Conservation (phyloP, 495 filamentous ascomycete species). For the Recurvomyces mirabilis region DNA sequence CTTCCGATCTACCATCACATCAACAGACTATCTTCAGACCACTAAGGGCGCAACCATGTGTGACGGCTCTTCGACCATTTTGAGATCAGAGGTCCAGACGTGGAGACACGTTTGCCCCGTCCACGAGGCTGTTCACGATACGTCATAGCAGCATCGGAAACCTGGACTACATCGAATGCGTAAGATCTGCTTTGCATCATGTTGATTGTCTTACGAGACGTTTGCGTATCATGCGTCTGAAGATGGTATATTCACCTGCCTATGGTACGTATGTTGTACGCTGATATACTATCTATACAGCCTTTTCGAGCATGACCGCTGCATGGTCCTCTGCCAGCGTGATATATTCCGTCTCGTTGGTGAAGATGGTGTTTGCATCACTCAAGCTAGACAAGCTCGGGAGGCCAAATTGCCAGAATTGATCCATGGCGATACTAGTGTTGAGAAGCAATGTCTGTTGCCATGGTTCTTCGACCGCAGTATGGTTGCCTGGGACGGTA, state of each 20-base stretch:
- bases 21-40: conserved; percentile 21
- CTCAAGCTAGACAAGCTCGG: conserved; percentile 10
- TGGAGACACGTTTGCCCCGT: too few relatives aligned
- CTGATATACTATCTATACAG: too few relatives aligned
- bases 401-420: conserved; percentile 29
- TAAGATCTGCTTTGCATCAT: too few relatives aligned
- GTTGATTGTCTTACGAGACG: too few relatives aligned
- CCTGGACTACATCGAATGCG: too few relatives aligned
- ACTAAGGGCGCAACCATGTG: conserved; percentile 32
- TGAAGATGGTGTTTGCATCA: conserved; percentile 23
- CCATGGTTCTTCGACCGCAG: conserved; percentile 15
- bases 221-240: too few relatives aligned
- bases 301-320: conserved; percentile 23
- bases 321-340: conserved; percentile 20
- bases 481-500: conserved; percentile 15
- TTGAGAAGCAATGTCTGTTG: conserved; percentile 20
- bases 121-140: too few relatives aligned
- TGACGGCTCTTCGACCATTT: conserved; percentile 33
- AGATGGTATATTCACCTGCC: too few relatives aligned
- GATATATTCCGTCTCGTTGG: conserved; percentile 19
- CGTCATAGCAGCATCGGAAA: too few relatives aligned
- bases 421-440: conserved; percentile 23
- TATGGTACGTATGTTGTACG: too few relatives aligned
- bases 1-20: conserved; percentile 34
- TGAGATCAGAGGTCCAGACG: too few relatives aligned